Evolutionary conservation across 2,329 filamentous ascomycete genomes (phyloP).

Genomic region (Penicillium digitatum): DNA sequence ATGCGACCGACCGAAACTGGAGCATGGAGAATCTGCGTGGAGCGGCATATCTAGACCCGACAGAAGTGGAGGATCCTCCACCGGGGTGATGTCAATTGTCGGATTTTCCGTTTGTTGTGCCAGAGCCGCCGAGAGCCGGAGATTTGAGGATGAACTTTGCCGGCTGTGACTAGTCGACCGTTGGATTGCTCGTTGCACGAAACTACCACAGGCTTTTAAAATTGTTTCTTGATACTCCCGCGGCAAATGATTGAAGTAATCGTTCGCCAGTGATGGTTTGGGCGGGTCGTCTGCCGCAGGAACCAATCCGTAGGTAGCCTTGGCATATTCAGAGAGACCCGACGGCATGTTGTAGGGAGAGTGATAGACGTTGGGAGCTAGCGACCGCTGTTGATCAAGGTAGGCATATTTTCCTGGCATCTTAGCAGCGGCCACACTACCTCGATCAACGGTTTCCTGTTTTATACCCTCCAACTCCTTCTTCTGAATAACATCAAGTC

Average conservation of each 20-base stretch:
- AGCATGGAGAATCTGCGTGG: slow-evolving; percentile 43
- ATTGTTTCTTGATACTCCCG: slow-evolving; percentile 42
- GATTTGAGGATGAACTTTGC: slow-evolving; percentile 37
- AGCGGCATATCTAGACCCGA: slow-evolving; percentile 38
- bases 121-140: slow-evolving; percentile 38
- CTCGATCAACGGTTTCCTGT: slow-evolving; percentile 31
- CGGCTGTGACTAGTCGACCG: slow-evolving; percentile 37
- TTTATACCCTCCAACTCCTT: slow-evolving; percentile 36
- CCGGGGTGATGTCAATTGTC: slow-evolving; percentile 42
- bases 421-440: slow-evolving; percentile 30
- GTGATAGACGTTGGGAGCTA: slow-evolving; percentile 40
- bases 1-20: slow-evolving; percentile 43
- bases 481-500: slow-evolving; percentile 38
- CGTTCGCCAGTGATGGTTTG: slow-evolving; percentile 41
- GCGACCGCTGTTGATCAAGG: slow-evolving; percentile 38
- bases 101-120: slow-evolving; percentile 40
- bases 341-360: slow-evolving; percentile 45
- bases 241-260: slow-evolving; percentile 41
- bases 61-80: slow-evolving; percentile 35
- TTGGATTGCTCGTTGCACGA: slow-evolving; percentile 39
- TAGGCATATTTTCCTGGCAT: slow-evolving; percentile 40
- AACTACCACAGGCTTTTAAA: slow-evolving; percentile 42
- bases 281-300: slow-evolving; percentile 34
- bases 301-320: slow-evolving; percentile 37
- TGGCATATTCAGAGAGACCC: slow-evolving; percentile 42